Evolutionary conservation across 2,329 filamentous ascomycete genomes (phyloP), one percentile per base, ranked within the genome.

Genomic region (Aspergillus sp.): DNA sequence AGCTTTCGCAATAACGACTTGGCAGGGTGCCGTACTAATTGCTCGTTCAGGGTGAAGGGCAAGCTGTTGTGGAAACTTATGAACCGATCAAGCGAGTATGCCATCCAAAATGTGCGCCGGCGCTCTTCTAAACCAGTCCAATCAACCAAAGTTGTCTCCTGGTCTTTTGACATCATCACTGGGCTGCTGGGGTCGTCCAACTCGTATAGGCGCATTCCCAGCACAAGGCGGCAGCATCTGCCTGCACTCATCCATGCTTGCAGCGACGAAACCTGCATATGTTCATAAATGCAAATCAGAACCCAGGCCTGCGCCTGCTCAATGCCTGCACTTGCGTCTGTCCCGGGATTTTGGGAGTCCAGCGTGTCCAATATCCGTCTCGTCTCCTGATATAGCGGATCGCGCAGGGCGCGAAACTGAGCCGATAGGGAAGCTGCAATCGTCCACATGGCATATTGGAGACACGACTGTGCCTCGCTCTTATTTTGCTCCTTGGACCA

Each of bases 101-200:
- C 74, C 68, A 76, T 69, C 75, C 75, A 77, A 59, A 76, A 77
- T 0, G 69, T 71, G n/a, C 75, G 59, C 13, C 75, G 57, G 42
- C 65, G 69, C 55, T 75, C 69, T 57, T 77, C 75, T 8, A 65
- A 59, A n/a, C 70, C 66, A 9, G 69, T 63, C 59, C 64, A 71
- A n/a, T 66, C 64, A 9, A 63, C 52, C 45, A 63, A 17, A 1
- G 20, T 50, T 8, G 53, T 52, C 24, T 61, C 62, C 13, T 58
- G 57, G 22, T 54, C 60, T 13, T 36, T 58, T 12, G 53, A 48
- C 36, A 58, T 56, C 53, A 38, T 62, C 30, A 48, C 55, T 44
- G 61, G 58, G 17, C 45, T 62, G 41, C 56, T 63, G 4, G 63
- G 58, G 18, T 65, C 63, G 39, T 77, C 74, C n/a, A 74, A 60